Evolutionary conservation across 495 filamentous ascomycete species (phyloP).

Genomic region (Bombardia bombarda): DNA sequence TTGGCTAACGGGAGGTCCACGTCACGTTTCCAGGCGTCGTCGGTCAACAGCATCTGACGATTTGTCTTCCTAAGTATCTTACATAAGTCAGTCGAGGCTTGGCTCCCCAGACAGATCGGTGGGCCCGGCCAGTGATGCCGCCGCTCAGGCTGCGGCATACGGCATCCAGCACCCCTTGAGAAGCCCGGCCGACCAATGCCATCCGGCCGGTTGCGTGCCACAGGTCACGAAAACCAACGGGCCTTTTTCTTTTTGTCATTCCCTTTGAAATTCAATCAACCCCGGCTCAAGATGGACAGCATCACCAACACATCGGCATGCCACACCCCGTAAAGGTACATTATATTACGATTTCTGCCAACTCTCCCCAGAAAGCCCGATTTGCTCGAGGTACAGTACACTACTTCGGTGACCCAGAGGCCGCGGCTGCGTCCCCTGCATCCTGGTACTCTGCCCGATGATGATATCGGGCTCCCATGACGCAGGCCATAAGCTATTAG

Average conservation of each 20-base stretch:
- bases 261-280: no score
- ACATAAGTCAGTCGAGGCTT: constrained; percentile 16
- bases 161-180: constrained; percentile 5
- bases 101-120: constrained; percentile 20
- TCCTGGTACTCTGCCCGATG: constrained; percentile 10
- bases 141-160: neutral
- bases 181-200: no score
- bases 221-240: no score
- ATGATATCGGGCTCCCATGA: constrained; percentile 16
- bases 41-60: constrained; percentile 7
- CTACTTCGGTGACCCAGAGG: constrained; percentile 4
- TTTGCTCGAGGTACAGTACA: no score
- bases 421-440: constrained; percentile 16
- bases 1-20: constrained; percentile 21
- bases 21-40: constrained; percentile 16
- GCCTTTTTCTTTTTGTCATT: no score
- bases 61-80: no score
- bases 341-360: no score
- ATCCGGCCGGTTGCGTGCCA: no score
- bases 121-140: constrained; percentile 13
- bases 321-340: no score
- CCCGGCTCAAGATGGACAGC: no score
- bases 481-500: constrained; percentile 12
- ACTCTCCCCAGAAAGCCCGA: no score
- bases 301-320: no score